phyloP scores from a whole-genome alignment of 257 asterid genomes.

The Perilla frutescens region DNA sequence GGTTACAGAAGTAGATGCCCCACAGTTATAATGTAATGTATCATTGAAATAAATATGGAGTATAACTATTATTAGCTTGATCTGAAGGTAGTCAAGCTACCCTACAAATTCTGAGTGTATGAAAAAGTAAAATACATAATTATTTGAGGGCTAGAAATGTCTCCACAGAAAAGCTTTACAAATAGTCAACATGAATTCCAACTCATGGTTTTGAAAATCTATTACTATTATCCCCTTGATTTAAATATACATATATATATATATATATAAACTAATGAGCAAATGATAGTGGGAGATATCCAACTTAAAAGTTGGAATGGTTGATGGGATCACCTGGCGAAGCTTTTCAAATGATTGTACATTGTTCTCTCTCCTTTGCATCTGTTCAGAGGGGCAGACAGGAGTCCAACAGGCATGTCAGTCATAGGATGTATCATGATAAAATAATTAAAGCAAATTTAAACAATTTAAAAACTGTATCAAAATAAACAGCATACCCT shows the following conservation, averaged over 20 bases:
- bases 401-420: constrained; percentile 18
- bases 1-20: neutral
- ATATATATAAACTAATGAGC: neutral
- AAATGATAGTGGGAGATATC: neutral
- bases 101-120: neutral
- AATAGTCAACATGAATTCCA: neutral
- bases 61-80: constrained; percentile 1
- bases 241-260: too few relatives aligned
- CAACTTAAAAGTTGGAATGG: constrained; percentile 6
- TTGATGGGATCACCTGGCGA: constrained; percentile 77
- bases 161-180: neutral
- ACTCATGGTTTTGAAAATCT: neutral
- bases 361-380: constrained; percentile 99
- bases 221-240: neutral
- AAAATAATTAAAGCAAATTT: constrained; percentile 18
- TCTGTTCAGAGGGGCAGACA: constrained; percentile 50
- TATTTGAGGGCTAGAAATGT: neutral
- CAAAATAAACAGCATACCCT: constrained; percentile 62
- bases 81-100: neutral
- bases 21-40: neutral
- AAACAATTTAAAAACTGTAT: constrained; percentile 3
- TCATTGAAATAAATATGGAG: neutral
- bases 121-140: neutral
- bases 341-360: constrained; percentile 98
- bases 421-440: constrained; percentile 1